These are phyloP conservation scores for Drechslerella dactyloides DNA, from an alignment of 2,329 filamentous ascomycete species.

Conservation along the genomic window DNA sequence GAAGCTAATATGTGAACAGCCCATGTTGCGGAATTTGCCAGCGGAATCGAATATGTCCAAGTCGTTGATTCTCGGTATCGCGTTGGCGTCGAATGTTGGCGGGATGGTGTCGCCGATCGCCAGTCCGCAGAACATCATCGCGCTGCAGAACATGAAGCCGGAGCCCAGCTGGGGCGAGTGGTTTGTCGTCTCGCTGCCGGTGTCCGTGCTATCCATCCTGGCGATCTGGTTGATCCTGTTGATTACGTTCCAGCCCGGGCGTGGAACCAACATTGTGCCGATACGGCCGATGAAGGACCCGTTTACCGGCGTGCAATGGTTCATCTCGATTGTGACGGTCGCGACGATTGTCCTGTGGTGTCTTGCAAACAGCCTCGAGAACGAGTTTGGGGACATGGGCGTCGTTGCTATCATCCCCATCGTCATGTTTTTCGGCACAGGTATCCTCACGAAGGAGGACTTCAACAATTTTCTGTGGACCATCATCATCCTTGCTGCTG, in stretches of 20 bases:
- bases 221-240: slow-evolving; percentile 89
- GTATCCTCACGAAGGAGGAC: slow-evolving; percentile 96
- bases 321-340: slow-evolving; percentile 83
- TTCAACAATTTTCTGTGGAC: slow-evolving; percentile 99
- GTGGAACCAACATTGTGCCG: slow-evolving; percentile 85
- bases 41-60: slow-evolving; percentile 92
- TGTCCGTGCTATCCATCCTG: slow-evolving; percentile 85
- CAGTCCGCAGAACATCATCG: slow-evolving; percentile 95
- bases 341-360: slow-evolving; percentile 91
- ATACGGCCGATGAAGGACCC: slow-evolving; percentile 87
- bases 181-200: slow-evolving; percentile 95
- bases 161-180: slow-evolving; percentile 91
- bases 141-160: slow-evolving; percentile 92
- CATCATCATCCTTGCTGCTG: slow-evolving; percentile 96
- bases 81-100: slow-evolving; percentile 91
- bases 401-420: slow-evolving; percentile 96
- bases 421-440: slow-evolving; percentile 93
- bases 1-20: slow-evolving; percentile 62
- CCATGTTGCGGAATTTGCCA: slow-evolving; percentile 90
- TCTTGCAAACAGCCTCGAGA: slow-evolving; percentile 83
- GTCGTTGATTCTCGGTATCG: slow-evolving; percentile 92
- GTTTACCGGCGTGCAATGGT: slow-evolving; percentile 89
- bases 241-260: slow-evolving; percentile 81
- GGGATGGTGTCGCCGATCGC: slow-evolving; percentile 97
- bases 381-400: slow-evolving; percentile 94